These are phyloP conservation scores for Prunus mongolica DNA, from an alignment of 306 rosid genomes.

Conservation along the genomic window DNA sequence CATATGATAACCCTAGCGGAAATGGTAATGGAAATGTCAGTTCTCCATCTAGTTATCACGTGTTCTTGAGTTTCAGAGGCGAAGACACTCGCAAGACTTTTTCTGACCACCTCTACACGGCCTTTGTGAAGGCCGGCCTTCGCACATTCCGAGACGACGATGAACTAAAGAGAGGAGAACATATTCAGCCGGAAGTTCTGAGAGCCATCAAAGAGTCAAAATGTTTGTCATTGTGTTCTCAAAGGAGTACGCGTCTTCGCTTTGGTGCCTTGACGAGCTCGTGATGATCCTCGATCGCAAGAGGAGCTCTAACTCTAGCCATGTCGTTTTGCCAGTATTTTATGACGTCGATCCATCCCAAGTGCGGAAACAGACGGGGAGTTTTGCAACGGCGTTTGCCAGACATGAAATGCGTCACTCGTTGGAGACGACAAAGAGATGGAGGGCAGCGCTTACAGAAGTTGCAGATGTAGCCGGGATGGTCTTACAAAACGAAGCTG, in stretches of 20 bases:
- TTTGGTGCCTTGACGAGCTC: slow-evolving; percentile 5
- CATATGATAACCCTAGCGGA: too few species aligned
- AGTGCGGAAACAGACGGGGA: neutral
- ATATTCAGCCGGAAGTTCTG: too few species aligned
- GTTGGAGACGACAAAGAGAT: neutral
- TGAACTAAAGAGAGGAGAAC: too few species aligned
- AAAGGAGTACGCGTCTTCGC: too few species aligned
- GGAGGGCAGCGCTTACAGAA: neutral
- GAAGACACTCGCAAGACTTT: too few species aligned
- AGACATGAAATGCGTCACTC: neutral
- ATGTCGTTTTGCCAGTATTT: neutral
- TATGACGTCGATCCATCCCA: neutral
- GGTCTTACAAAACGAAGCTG: neutral
- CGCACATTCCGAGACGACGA: too few species aligned
- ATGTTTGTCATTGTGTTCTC: neutral
- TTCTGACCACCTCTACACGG: too few species aligned
- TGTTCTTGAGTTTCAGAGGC: too few species aligned
- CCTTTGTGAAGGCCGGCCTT: too few species aligned
- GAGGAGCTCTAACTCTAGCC: neutral
- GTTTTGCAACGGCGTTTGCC: neutral
- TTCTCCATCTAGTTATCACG: too few species aligned
- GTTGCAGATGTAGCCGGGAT: neutral
- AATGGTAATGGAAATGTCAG: too few species aligned
- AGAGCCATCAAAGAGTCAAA: neutral
- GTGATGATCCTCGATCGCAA: neutral